Evolutionary conservation across 2,329 filamentous ascomycete genomes (phyloP), one percentile per base, ranked within the genome.

Genomic region (Aspergillus niger): DNA sequence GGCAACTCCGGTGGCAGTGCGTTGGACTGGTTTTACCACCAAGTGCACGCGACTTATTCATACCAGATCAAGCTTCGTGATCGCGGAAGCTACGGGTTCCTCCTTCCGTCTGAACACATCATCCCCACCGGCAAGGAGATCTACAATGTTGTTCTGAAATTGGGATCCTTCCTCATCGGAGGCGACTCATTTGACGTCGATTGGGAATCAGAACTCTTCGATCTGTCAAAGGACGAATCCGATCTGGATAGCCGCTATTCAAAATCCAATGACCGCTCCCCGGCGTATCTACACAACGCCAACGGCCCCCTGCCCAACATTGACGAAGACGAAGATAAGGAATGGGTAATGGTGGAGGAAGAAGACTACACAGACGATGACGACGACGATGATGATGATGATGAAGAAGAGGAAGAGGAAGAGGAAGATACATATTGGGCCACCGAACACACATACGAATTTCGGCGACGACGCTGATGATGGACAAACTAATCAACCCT

Each of bases 41-140:
- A 96, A 69, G 78, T 98, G 63, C 81, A 84, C 50, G 91, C 94
- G 17, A 88, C 86, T 64, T 96, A 91, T 74, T 91, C 92, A 60
- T 98, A 96, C 74, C 95, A 98, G 81, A 89, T 89, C 77, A 98
- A 98, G 79, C 81, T 99, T 28, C 84, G 95, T 52, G 95, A 99
- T 74, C 95, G 91, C 0, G 95, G 95, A 8, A 95, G 88, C 73
- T 98, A 98, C 74, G 95, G 95, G 0, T 99, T 98, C 74, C 80
- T 99, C 51, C 80, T 98, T 3, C 95, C 95, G 0, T 89, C 86
- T 59, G 89, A 95, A 59, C 85, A 96, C 62, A 98, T 98, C 61
- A 81, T 96, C 2, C 92, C 94, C 0, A 95, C 91, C 0, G 94
- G 95, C 8, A 88, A 94, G 75, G 95, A 99, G 76, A 85, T 94